These are phyloP conservation scores for Pichia sp. DNA, from an alignment of 1,139 yeast species.

Conservation along the genomic window DNA sequence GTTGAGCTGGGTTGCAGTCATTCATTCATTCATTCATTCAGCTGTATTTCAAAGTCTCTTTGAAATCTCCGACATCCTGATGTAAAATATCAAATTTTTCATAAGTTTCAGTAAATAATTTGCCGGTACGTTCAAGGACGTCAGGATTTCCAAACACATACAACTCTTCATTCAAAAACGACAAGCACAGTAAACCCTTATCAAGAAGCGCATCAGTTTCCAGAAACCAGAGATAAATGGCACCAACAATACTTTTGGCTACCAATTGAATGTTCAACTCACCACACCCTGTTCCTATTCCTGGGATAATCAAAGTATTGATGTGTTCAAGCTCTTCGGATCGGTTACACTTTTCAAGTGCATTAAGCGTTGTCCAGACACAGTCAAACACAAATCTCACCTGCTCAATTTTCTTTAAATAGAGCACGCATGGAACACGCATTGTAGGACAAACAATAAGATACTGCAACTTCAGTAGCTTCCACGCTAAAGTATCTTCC, in stretches of 20 bases:
- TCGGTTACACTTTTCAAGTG: conserved; percentile 20
- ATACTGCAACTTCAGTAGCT: conserved; percentile 22
- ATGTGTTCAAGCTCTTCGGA: conserved; percentile 12
- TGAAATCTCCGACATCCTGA: conserved; percentile 8
- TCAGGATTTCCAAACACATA: conserved; percentile 4
- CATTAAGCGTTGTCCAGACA: conserved; percentile 34
- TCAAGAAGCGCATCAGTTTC: conserved; percentile 9
- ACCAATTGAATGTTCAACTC: conserved; percentile 31
- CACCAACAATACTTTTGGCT: conserved; percentile 27
- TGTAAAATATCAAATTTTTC: conserved; percentile 5
- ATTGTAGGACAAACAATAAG: conserved; percentile 42
- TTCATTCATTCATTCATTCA: no score
- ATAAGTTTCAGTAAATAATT: background rate
- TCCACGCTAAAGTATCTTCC: conserved; percentile 22
- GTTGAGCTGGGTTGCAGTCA: no score
- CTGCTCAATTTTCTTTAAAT: conserved; percentile 7
- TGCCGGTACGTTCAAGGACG: background rate
- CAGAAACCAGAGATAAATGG: conserved; percentile 19
- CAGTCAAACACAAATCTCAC: conserved; percentile 33
- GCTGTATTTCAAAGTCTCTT: background rate
- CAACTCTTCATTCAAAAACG: conserved; percentile 19
- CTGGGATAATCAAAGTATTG: conserved; percentile 35
- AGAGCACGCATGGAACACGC: conserved; percentile 29
- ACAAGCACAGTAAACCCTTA: conserved; percentile 15
- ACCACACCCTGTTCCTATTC: conserved; percentile 45